phyloP scores from a whole-genome alignment of 1,284 basidiomycete genomes.

The Sutorius eximius region DNA sequence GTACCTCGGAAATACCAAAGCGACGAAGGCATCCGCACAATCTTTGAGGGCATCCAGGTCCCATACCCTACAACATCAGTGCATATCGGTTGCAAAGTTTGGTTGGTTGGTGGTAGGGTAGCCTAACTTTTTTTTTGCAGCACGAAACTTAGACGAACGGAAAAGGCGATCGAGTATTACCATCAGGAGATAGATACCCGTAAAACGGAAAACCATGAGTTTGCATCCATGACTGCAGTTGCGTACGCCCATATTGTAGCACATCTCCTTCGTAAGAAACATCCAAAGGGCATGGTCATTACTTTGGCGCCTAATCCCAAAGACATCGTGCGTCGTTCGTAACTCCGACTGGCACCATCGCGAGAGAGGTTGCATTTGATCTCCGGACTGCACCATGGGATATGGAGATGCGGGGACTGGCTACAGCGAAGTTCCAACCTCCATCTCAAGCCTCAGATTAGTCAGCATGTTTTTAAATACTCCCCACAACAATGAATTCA shows the following conservation, averaged over 20 bases:
- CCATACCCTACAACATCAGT: slow-evolving; percentile 77
- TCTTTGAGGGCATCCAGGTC: slow-evolving; percentile 63
- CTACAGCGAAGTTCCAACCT: too few relatives aligned
- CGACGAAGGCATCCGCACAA: slow-evolving; percentile 66
- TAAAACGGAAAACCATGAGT: slow-evolving; percentile 88
- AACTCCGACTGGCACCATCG: too few relatives aligned
- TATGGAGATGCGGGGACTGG: too few relatives aligned
- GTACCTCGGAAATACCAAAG: slow-evolving; percentile 66
- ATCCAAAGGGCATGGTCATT: slow-evolving; percentile 70
- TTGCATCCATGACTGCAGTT: slow-evolving; percentile 91
- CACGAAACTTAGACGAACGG: slow-evolving; percentile 72
- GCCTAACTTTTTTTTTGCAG: slow-evolving; percentile 38
- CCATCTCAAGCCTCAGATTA: too few relatives aligned
- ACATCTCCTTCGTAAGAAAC: slow-evolving; percentile 64
- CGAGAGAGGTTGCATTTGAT: too few relatives aligned
- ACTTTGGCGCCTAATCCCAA: slow-evolving; percentile 81
- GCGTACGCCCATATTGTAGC: slow-evolving; percentile 88
- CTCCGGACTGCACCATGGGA: too few relatives aligned
- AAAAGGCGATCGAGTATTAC: slow-evolving; percentile 77
- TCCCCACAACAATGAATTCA: too few relatives aligned
- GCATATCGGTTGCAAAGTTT: slow-evolving; percentile 57
- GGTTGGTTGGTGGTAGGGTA: slow-evolving; percentile 1
- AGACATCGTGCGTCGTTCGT: slow-evolving; percentile 63
- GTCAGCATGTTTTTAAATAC: too few relatives aligned
- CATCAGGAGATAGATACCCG: slow-evolving; percentile 71